These are phyloP conservation scores for Wickerhamomyces sp. DNA, from an alignment of 1,139 yeast species.

Conservation along the genomic window DNA sequence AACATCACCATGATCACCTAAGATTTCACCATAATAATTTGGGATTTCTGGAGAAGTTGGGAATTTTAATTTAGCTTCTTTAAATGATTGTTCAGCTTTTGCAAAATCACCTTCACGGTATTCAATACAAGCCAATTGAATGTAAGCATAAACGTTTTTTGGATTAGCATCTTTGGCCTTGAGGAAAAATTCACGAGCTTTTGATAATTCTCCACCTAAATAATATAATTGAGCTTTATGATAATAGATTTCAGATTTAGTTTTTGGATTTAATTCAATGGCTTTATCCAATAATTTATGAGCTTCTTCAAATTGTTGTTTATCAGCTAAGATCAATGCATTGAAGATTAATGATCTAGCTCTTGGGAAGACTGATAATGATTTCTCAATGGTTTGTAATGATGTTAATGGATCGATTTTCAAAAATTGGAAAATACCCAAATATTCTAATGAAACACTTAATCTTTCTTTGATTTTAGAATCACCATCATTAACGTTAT, in stretches of 20 bases:
- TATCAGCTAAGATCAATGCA: constrained; percentile 83
- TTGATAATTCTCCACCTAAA: constrained; percentile 66
- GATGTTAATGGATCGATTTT: constrained; percentile 66
- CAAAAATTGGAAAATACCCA: constrained; percentile 79
- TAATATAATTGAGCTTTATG: constrained; percentile 93
- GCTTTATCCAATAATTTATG: constrained; percentile 61
- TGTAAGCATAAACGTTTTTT: constrained; percentile 75
- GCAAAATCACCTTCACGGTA: constrained; percentile 71
- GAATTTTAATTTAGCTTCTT: constrained; percentile 68
- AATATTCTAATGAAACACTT: constrained; percentile 77
- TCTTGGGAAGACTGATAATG: constrained; percentile 68
- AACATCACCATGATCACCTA: constrained; percentile 75
- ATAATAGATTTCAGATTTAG: constrained; percentile 75
- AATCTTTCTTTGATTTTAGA: constrained; percentile 33
- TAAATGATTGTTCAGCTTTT: constrained; percentile 64
- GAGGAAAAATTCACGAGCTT: constrained; percentile 73
- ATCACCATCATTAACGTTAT: constrained; percentile 32
- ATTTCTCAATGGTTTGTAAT: constrained; percentile 40
- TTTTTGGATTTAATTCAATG: constrained; percentile 58
- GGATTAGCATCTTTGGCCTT: constrained; percentile 74
- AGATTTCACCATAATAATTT: constrained; percentile 91
- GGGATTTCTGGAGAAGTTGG: constrained; percentile 90
- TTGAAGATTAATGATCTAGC: constrained; percentile 79
- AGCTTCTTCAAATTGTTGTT: constrained; percentile 55
- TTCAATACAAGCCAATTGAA: constrained; percentile 89